Evolutionary conservation across 108 stramenopile species (phyloP).

Genomic region (Skeletonema tropicum): DNA sequence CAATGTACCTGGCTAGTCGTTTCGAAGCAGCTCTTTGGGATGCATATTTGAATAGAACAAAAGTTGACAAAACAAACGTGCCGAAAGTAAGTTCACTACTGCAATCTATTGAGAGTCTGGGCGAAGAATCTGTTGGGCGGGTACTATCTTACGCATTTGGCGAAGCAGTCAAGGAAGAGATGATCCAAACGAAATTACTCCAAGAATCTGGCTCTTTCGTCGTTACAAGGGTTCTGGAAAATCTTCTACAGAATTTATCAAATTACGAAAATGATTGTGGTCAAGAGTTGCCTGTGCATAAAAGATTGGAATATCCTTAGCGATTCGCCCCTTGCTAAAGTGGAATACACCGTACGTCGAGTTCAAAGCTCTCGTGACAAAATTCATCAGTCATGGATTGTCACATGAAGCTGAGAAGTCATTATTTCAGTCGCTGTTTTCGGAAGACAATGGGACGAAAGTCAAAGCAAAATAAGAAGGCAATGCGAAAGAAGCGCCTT

Average conservation of each 20-base stretch:
- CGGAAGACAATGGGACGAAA: constrained; percentile 13
- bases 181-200: background rate
- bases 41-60: constrained; percentile 39
- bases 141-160: constrained; percentile 25
- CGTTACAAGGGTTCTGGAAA: background rate
- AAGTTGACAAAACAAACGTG: background rate
- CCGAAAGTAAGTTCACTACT: constrained; percentile 9
- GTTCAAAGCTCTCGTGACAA: constrained; percentile 15
- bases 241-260: constrained; percentile 10
- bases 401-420: constrained; percentile 44
- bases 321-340: constrained; percentile 21
- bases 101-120: constrained; percentile 14
- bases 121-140: constrained; percentile 7
- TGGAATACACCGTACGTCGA: constrained; percentile 27
- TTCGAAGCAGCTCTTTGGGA: constrained; percentile 75
- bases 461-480: constrained; percentile 49
- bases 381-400: constrained; percentile 36
- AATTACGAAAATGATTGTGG: background rate
- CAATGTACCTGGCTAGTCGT: constrained; percentile 76
- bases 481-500: constrained; percentile 24
- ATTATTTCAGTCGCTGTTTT: constrained; percentile 28
- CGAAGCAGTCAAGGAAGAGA: constrained; percentile 15
- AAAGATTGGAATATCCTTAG: constrained; percentile 5
- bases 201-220: constrained; percentile 9
- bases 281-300: background rate